Evolutionary conservation across 805 yeast species (phyloP).

Genomic region (Saccharomycopsis sp.): DNA sequence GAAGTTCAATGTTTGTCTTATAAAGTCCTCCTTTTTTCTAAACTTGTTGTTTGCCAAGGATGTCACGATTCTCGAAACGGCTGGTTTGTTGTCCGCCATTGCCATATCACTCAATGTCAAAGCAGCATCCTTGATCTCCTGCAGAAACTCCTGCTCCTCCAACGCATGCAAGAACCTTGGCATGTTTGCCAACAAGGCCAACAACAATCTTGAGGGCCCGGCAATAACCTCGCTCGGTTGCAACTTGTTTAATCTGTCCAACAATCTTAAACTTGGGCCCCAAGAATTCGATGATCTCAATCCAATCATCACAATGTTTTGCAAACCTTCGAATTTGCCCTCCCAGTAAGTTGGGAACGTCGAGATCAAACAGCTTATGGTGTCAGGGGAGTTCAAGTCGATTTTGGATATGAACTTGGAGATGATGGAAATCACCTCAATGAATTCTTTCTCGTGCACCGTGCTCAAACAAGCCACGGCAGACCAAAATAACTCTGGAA

Average conservation of each 20-base stretch:
- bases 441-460: slow-evolving; percentile 85
- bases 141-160: slow-evolving; percentile 42
- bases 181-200: slow-evolving; percentile 66
- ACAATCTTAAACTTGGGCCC: slow-evolving; percentile 63
- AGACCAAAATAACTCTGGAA: slow-evolving; percentile 94
- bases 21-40: slow-evolving; percentile 83
- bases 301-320: slow-evolving; percentile 71
- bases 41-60: slow-evolving; percentile 74
- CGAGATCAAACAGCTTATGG: slow-evolving; percentile 71
- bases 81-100: slow-evolving; percentile 42
- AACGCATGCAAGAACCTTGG: slow-evolving; percentile 82
- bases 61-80: slow-evolving; percentile 60
- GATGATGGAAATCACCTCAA: slow-evolving; percentile 76
- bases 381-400: slow-evolving; percentile 76
- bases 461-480: slow-evolving; percentile 86
- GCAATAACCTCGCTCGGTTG: slow-evolving; percentile 73
- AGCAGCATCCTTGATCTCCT: slow-evolving; percentile 46
- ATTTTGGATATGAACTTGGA: slow-evolving; percentile 79
- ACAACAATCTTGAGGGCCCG: slow-evolving; percentile 54
- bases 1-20: slow-evolving; percentile 68
- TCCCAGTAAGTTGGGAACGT: slow-evolving; percentile 96
- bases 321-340: slow-evolving; percentile 84
- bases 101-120: slow-evolving; percentile 55
- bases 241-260: slow-evolving; percentile 60
- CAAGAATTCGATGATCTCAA: slow-evolving; percentile 72